Evolutionary conservation across 2,329 filamentous ascomycete species (phyloP), one percentile per base, ranked within the genome.

Genomic region (Cordyceps fumosorosea): DNA sequence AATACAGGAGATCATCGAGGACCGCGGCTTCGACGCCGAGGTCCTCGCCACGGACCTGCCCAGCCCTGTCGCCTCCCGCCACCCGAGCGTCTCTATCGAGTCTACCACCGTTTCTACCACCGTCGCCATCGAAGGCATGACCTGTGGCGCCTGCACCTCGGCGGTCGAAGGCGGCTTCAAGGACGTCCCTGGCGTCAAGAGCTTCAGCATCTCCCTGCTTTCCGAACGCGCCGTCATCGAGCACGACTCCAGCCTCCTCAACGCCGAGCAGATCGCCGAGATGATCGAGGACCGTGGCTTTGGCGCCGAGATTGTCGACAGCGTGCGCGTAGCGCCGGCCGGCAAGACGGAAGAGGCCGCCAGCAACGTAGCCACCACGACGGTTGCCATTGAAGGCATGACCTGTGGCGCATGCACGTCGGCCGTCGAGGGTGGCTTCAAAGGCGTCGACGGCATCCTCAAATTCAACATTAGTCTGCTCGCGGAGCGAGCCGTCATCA

Each of bases 391-490:
- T 60, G 91, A 95, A 67, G 95, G 95, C 56, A 99, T 99, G 95
- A 99, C 95, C 1, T 98, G 95, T 72, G 93, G 93, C 24, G 91
- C 95, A 48, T 99, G 95, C 75, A 98, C 95, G 0, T 93, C 93
- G 1, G 92, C 93, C 6, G 87, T 98, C 1, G 90, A 97, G 70
- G 83, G 85, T 56, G 91, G 89, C 3, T 95, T 99, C 75, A 84
- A 86, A 67, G 84, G 83, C 65, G 76, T 93, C 2, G 85, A 89
- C 11, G 95, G 95, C 24, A 75, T 98, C 18, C 72, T 91, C 62
- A 90, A 92, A 66, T 96, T 98, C 80, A 96, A 96, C 71, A 96
- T 99, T 73, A 96, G 91, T 75, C 79, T 99, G 67, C 82, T 98
- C 37, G 96, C 95, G 4, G 95, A 98, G 74, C 87, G 93, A 64